Evolutionary conservation across 352 stramenopile genomes (phyloP), one percentile per base, ranked within the genome.

Genomic region (Phytophthora pisi): DNA sequence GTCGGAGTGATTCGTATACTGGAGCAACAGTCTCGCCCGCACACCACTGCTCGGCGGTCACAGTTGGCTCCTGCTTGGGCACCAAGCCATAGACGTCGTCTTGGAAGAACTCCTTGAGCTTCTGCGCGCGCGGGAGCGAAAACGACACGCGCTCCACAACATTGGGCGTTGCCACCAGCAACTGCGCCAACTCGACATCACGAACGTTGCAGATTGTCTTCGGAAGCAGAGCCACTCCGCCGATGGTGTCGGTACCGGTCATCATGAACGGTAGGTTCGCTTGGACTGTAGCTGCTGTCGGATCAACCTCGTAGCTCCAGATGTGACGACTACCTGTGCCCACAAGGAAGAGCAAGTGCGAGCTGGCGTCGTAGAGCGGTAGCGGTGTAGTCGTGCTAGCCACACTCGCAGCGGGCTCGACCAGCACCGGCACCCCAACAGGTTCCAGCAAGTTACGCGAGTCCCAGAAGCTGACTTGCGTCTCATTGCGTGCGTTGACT

Each of bases 61-160:
- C 42, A 38, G 70, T 64, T 13, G 85, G 69, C 30, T 69, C 53
- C 7, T 64, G 28, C 16, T 66, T 70, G 10, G 68, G 74, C 9
- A 87, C 60, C 15, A 76, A 69, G 4, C 77, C 77, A 40, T 80
- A 94, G 8, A 96, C 66, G 57, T 96, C 86, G 58, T 94, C 88
- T 65, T 96, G 88, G 66, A 94, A 96, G 55, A 84, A 96, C 40
- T 81, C 60, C 38, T 82, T 82, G 5, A 93, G 73, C 51, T 85
- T 91, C 13, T 88, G 70, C 10, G 83, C 78, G 42, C 88, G 80
- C 3, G 88, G 86, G 23, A 96, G 64, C 23, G 70, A 77, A 46
- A 96, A 96, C 16, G 79, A 88, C 1, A 91, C 78, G 30, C 64
- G 72, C 36, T 93, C 72, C 3, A 93, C 63, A 13, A 72, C 66